phyloP scores from a whole-genome alignment of 2,329 filamentous ascomycete genomes.

The Colletotrichum costaricense region DNA sequence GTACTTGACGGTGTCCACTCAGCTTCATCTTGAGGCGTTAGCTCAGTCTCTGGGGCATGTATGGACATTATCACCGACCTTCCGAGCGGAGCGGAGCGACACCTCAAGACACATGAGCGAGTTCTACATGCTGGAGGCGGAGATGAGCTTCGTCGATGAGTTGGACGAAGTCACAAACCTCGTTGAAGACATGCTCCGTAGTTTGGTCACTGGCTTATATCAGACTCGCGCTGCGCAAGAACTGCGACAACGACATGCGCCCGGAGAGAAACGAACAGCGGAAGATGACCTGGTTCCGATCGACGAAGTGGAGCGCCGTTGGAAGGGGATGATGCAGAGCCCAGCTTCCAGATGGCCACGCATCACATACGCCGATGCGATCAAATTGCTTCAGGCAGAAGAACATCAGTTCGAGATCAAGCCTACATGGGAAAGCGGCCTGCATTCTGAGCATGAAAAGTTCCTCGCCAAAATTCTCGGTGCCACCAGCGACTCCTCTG shows the following conservation, averaged over 20 bases:
- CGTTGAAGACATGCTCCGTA: slow-evolving; percentile 81
- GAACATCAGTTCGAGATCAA: slow-evolving; percentile 72
- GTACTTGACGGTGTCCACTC: slow-evolving; percentile 94
- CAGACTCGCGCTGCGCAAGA: slow-evolving; percentile 57
- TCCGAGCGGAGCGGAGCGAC: slow-evolving; percentile 92
- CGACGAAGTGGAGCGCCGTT: slow-evolving; percentile 72
- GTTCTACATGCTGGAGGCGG: slow-evolving; percentile 98
- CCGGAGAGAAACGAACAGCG: slow-evolving; percentile 36
- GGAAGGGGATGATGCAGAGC: slow-evolving; percentile 72
- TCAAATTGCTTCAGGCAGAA: slow-evolving; percentile 73
- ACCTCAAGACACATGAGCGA: slow-evolving; percentile 95
- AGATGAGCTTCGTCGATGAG: slow-evolving; percentile 81
- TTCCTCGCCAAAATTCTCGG: slow-evolving; percentile 80
- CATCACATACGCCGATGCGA: slow-evolving; percentile 84
- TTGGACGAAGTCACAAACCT: slow-evolving; percentile 80
- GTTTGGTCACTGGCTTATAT: slow-evolving; percentile 54
- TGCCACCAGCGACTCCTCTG: slow-evolving; percentile 55
- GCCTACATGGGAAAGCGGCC: slow-evolving; percentile 77
- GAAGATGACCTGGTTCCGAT: slow-evolving; percentile 54
- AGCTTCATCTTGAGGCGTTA: slow-evolving; percentile 93
- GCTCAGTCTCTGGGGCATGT: slow-evolving; percentile 90
- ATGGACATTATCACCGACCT: slow-evolving; percentile 94
- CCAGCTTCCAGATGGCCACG: slow-evolving; percentile 73
- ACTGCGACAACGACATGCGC: slow-evolving; percentile 45
- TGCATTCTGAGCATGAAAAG: slow-evolving; percentile 94